phyloP scores from a whole-genome alignment of 1,284 basidiomycete species.

The Apiotrichum porosum region DNA sequence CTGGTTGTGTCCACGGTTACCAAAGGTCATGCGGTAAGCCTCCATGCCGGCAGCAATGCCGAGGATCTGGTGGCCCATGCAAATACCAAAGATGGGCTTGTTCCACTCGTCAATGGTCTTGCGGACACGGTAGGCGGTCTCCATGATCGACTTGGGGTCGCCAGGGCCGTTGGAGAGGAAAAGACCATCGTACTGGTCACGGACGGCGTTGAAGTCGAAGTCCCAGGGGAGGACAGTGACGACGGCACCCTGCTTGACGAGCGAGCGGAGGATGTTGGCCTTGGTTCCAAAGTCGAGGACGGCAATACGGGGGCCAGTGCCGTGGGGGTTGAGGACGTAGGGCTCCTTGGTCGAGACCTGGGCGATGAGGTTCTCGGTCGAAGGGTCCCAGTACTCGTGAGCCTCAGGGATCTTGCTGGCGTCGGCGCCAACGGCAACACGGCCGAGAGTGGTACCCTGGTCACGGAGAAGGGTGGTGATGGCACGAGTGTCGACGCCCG shows the following conservation, averaged over 20 bases:
- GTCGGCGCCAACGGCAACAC: slow-evolving; percentile 78
- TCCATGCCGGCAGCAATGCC: slow-evolving; percentile 95
- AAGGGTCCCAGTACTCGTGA: slow-evolving; percentile 86
- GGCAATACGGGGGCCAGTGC: slow-evolving; percentile 78
- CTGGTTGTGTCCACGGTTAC: slow-evolving; percentile 99
- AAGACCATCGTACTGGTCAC: slow-evolving; percentile 88
- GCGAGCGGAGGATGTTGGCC: slow-evolving; percentile 91
- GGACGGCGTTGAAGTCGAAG: slow-evolving; percentile 85
- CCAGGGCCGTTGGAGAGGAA: slow-evolving; percentile 97
- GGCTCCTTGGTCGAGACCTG: slow-evolving; percentile 82
- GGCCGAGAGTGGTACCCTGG: slow-evolving; percentile 94
- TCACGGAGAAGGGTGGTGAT: slow-evolving; percentile 90
- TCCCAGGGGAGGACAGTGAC: slow-evolving; percentile 98
- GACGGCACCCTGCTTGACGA: slow-evolving; percentile 81
- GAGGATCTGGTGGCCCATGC: slow-evolving; percentile 98
- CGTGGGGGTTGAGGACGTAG: slow-evolving; percentile 80
- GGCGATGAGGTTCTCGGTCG: slow-evolving; percentile 84
- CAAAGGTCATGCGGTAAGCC: slow-evolving; percentile 78
- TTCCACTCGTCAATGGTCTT: slow-evolving; percentile 80
- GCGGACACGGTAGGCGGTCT: slow-evolving; percentile 74
- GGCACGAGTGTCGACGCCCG: slow-evolving; percentile 95
- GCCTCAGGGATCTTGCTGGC: slow-evolving; percentile 58
- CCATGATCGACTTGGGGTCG: slow-evolving; percentile 83
- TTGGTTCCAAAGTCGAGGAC: slow-evolving; percentile 97
- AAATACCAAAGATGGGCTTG: slow-evolving; percentile 94